Evolutionary conservation across 352 stramenopile species (phyloP).

Genomic region (Phytophthora pluvialis): DNA sequence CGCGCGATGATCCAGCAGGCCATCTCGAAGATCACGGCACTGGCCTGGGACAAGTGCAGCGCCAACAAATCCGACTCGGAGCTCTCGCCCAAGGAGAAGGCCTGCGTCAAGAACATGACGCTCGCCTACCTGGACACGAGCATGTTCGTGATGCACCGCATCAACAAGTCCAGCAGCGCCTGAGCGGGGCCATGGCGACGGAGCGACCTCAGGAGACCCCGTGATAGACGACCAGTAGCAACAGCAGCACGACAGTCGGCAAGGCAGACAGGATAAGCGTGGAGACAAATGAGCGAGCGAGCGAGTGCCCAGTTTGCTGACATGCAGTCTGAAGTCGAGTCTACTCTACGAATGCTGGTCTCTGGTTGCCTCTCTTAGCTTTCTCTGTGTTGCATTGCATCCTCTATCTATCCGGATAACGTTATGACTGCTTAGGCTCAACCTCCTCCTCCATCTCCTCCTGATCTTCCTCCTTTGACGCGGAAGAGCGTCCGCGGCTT

Average conservation of each 20-base stretch:
- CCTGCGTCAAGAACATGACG: constrained; percentile 91
- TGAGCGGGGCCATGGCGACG: constrained; percentile 13
- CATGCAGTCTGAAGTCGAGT: constrained; percentile 18
- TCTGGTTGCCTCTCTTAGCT: constrained; percentile 1
- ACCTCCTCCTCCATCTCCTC: constrained; percentile 5
- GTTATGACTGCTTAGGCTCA: constrained; percentile 10
- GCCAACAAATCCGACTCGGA: constrained; percentile 83
- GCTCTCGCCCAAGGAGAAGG: constrained; percentile 79
- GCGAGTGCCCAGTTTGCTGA: neutral
- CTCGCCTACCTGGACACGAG: constrained; percentile 89
- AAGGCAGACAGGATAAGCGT: constrained; percentile 8
- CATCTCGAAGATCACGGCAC: constrained; percentile 89
- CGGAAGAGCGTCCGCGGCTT: constrained; percentile 15
- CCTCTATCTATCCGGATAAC: neutral
- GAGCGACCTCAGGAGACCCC: neutral
- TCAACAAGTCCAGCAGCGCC: constrained; percentile 73
- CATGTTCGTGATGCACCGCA: constrained; percentile 83
- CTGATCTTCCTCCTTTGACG: constrained; percentile 1
- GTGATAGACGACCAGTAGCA: constrained; percentile 3
- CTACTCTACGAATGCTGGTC: constrained; percentile 22
- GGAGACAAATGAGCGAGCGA: constrained; percentile 21
- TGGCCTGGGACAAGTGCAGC: constrained; percentile 92
- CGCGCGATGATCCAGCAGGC: constrained; percentile 87
- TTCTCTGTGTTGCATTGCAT: neutral
- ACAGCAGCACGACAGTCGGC: neutral